Percentiles rank a stretch among this genome's conserved stretches.
These are phyloP conservation scores for Drosera spatulata DNA, from an alignment of 179 eudicot genomes.

Conservation along the genomic window DNA sequence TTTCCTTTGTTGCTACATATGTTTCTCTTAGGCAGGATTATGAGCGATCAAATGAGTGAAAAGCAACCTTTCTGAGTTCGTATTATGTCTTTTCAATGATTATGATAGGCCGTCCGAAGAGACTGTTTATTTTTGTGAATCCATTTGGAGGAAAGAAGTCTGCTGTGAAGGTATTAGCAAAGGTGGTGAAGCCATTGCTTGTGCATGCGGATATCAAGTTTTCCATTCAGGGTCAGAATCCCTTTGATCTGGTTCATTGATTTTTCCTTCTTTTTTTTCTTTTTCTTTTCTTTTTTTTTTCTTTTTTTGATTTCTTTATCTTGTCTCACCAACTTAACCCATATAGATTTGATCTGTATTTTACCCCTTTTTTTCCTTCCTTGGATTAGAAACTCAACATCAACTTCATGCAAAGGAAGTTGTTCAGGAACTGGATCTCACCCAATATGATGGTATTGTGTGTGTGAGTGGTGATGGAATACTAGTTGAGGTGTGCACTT, in stretches of 20 bases:
- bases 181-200: conserved; percentile 64
- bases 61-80: background rate
- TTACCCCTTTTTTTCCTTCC: too few species aligned
- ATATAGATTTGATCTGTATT: too few species aligned
- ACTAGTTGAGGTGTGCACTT: conserved; percentile 68
- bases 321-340: too few species aligned
- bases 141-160: conserved; percentile 82
- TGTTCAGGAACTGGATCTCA: conserved; percentile 54
- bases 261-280: too few species aligned
- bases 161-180: conserved; percentile 42
- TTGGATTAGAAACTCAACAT: conserved; percentile 47
- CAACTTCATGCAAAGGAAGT: conserved; percentile 88
- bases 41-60: background rate
- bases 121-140: conserved; percentile 63
- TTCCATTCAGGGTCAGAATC: conserved; percentile 48
- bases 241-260: background rate
- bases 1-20: background rate
- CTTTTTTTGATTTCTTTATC: too few species aligned
- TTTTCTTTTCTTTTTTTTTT: too few species aligned
- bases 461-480: conserved; percentile 96
- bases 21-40: background rate
- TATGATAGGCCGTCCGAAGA: conserved; percentile 65
- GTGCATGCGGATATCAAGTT: conserved; percentile 65
- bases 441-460: conserved; percentile 78
- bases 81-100: conserved; percentile 2